phyloP scores from a whole-genome alignment of 2,329 filamentous ascomycete genomes.

The Aspergillus calidoustus region DNA sequence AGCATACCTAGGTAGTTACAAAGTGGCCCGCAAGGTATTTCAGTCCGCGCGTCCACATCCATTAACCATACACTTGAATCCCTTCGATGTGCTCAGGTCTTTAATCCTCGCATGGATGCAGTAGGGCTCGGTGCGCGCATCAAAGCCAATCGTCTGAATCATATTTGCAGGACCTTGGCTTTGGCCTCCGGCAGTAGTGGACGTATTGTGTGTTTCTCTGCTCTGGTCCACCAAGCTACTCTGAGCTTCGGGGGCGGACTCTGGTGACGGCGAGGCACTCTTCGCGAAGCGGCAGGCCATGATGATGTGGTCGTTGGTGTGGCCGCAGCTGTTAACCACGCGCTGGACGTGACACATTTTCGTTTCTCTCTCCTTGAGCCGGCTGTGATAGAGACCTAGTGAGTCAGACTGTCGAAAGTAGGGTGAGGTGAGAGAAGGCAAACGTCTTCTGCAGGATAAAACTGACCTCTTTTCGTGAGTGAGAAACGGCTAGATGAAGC shows the following conservation, averaged over 20 bases:
- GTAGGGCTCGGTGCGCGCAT: slow-evolving; percentile 25
- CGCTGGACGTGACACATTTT: slow-evolving; percentile 30
- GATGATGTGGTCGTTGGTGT: slow-evolving; percentile 29
- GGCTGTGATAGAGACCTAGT: not conserved
- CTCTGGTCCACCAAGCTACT: not conserved
- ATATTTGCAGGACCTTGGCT: not conserved
- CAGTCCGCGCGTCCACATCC: slow-evolving; percentile 23
- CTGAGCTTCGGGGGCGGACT: not conserved
- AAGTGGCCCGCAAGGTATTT: not conserved
- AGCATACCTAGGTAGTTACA: not conserved
- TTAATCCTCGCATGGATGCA: slow-evolving; percentile 18
- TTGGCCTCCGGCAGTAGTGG: not conserved
- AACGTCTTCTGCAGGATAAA: not conserved
- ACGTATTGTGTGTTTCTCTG: not conserved
- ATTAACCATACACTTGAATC: slow-evolving; percentile 28
- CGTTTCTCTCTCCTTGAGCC: slow-evolving; percentile 1
- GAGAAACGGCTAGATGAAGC: not conserved
- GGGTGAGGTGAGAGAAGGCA: not conserved
- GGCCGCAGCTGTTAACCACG: slow-evolving; percentile 29
- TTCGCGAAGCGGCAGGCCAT: slow-evolving; percentile 26
- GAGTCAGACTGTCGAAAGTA: not conserved
- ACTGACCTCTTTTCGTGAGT: not conserved
- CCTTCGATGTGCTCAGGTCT: slow-evolving; percentile 12
- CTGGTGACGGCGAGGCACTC: not conserved
- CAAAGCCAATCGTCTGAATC: slow-evolving; percentile 17